These are phyloP conservation scores for Cubamyces lactineus DNA, from an alignment of 768 basidiomycete genomes.

Conservation along the genomic window DNA sequence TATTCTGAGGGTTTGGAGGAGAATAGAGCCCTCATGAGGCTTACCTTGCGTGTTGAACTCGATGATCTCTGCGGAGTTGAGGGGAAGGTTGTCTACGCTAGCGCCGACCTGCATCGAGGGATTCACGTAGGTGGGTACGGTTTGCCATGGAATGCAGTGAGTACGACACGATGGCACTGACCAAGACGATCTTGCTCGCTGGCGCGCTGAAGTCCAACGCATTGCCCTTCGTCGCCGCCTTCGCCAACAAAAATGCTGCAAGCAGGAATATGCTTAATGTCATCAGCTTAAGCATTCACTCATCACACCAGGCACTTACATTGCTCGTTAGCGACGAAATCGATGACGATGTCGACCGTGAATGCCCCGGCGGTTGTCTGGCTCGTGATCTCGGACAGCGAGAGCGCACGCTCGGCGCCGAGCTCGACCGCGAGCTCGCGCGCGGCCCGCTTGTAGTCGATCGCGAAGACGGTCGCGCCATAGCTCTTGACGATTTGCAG, in stretches of 20 bases:
- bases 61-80: slow-evolving; percentile 5
- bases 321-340: slow-evolving; percentile 29
- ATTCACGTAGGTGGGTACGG: neutral
- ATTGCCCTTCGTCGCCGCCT: neutral
- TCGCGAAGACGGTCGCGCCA: slow-evolving; percentile 33
- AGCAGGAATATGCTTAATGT: neutral
- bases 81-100: neutral
- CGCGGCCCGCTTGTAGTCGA: slow-evolving; percentile 29
- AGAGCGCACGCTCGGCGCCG: slow-evolving; percentile 29
- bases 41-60: neutral
- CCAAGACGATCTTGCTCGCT: neutral
- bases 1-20: neutral
- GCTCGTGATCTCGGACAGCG: slow-evolving; percentile 23
- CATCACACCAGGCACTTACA: slow-evolving; percentile 18
- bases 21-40: neutral
- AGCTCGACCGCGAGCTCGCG: slow-evolving; percentile 29
- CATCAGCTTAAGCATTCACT: neutral
- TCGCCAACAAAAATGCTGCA: slow-evolving; percentile 6
- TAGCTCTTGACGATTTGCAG: slow-evolving; percentile 32
- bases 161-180: neutral
- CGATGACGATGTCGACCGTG: slow-evolving; percentile 30
- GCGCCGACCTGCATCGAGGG: neutral
- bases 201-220: neutral
- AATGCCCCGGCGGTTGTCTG: slow-evolving; percentile 13
- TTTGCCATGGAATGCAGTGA: neutral